Base-by-base conservation (phyloP, 169 alveolate genomes). In the Cardiosporidium cionae region DNA sequence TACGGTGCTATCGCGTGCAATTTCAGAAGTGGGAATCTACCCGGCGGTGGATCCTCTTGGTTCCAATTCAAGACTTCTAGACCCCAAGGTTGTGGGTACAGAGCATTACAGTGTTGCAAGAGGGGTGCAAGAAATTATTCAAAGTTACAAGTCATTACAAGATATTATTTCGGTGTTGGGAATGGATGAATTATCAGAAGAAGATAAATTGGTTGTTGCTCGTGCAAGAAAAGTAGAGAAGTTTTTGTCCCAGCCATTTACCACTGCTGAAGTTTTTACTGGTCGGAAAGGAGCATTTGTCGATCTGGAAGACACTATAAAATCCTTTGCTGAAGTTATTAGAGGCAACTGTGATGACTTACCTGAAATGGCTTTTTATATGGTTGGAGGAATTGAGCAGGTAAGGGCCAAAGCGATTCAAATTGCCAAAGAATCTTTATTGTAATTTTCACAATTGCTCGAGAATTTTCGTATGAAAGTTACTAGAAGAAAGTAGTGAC, bases 21-120 rank as follows among this genome's bases (percentile, higher is more conserved):
- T 96, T 76, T 94, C 98, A 58, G 99, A 95, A 84, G 85, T 96
- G 53, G 99, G 99, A 32, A 95, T 96, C 70, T 96, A 94, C 85
- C 99, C 99, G 5, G 98, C 99, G 32, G 98, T 96, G 75, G 99
- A 96, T 79, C 99, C 99, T 0, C 89, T 96, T 67, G 99, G 95
- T 76, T 93, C 98, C 32, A 94, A 95, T 69, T 84, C 91, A 32
- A 83, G 94, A 76, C 85, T 91, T 93, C 81, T 91, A 32, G 88
- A 85, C 76, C 95, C 98, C 28, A 86, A 89, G 73, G 87, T 90
- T 72, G 97, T 96, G 29, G 98, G 98, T 27, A 91, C 92, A 37
- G 92, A 89, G 66, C 98, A 94, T 77, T 96, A 96, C 84, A 83
- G 89, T 76, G 90, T 89, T 23, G 98, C 99, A 6, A 93, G 97